Base-by-base conservation (phyloP, 768 basidiomycete species). In the Chalciporus pseudorubinellus region DNA sequence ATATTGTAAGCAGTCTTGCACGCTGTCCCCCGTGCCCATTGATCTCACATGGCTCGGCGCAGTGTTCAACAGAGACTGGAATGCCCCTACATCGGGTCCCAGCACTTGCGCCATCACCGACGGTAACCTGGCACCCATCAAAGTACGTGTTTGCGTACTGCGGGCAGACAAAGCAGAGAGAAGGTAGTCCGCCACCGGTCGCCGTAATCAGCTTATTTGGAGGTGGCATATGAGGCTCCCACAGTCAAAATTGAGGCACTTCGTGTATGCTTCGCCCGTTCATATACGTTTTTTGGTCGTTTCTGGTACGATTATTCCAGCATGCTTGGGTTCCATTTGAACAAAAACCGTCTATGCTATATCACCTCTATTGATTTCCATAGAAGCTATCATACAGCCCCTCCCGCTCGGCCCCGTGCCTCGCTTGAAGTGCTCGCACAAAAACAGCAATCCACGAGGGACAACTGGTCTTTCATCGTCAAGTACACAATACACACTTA, bases 41-140 rank as follows among this genome's bases (percentile, higher is more conserved):
- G 31, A 40, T 49, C 46, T 56, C 29, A 47, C 12, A 16, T 24
- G 33, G 42, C 28, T 29, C 22, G 47, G 19, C n/a, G 19, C 20
- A 92, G 89, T 89, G 86, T 58, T 85, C 87, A 5, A 85, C 85
- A 3, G 89, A 92, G 66, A 92, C 87, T 0, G 83, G 83, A 14
- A 67, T 78, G 42, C 85, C 87, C 2, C 61, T 92, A 21, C 87
- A 91, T 64, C 84, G 89, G n/a, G 81, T 92, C 13, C 80, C 86
- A 2, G 78, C 87, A 3, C 72, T 86, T 6, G 85, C 82, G 4
- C 75, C 87, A 1, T 81, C 87, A n/a, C 82, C 84, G 5, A 84
- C 86, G 1, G 89, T 92, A 3, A 71, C 82, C 2, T 91, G 89
- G 89, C 89, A 91, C 66, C 89, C 89, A 4, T 87, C 85, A 6